Base-by-base conservation (phyloP, 169 alveolate genomes). In the Plasmodium cynomolgi region DNA sequence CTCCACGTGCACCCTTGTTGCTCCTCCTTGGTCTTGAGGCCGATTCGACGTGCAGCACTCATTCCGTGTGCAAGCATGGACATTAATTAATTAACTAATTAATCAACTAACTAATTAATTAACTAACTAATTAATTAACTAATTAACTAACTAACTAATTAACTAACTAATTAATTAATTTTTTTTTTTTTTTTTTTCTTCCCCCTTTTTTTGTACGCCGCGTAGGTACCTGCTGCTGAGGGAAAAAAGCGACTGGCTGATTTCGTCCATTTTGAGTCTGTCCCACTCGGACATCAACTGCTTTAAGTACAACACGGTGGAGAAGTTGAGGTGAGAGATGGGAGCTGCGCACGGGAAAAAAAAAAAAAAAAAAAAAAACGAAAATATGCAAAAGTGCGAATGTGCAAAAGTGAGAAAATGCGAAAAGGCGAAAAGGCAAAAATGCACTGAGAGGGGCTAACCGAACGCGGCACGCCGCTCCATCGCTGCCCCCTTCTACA, bases 131-230 rank as follows among this genome's bases (percentile, higher is more conserved):
- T n/a, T n/a, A n/a, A n/a, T n/a, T n/a, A n/a, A n/a, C n/a, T n/a
- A n/a, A n/a, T n/a, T n/a, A n/a, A n/a, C n/a, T n/a, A n/a, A n/a
- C n/a, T n/a, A n/a, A n/a, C n/a, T n/a, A n/a, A n/a, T n/a, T n/a
- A n/a, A n/a, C n/a, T n/a, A n/a, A n/a, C n/a, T n/a, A n/a, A n/a
- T n/a, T n/a, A n/a, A n/a, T n/a, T n/a, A n/a, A n/a, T n/a, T n/a
- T n/a, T n/a, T n/a, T n/a, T n/a, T n/a, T n/a, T n/a, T 97, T 98
- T 15, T 97, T 95, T 34, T 93, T 58, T 37, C 0, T 33, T 54
- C 62, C 26, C 41, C 15, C 26, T 11, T 17, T 34, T 47, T 86
- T 75, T 33, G 5, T 34, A 11, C 23, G 3, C 29, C 83, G n/a
- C 54, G 37, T 90, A 90, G 94, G 73, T 90, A 80, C 44, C 73